Evolutionary conservation across 1,284 basidiomycete genomes (phyloP).

Genomic region (Ceratobasidium sp.): DNA sequence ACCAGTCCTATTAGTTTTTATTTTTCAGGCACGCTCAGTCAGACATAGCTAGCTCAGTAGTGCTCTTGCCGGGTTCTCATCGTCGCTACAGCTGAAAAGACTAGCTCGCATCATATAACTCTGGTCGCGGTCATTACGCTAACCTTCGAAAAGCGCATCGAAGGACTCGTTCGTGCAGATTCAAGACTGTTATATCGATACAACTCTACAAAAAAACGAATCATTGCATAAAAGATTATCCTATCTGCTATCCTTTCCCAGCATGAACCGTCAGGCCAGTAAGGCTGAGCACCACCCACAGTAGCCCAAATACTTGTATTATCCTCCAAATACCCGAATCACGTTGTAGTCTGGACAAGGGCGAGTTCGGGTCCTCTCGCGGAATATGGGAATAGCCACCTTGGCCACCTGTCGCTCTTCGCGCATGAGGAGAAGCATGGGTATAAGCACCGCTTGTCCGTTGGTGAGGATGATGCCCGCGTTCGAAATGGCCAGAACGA

Average conservation of each 20-base stretch:
- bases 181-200: too few species aligned
- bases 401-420: conserved; percentile 19
- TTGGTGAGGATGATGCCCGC: conserved; percentile 23
- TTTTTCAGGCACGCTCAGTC: too few species aligned
- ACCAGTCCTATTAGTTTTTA: too few species aligned
- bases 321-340: conserved; percentile 41
- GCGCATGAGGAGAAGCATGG: conserved; percentile 35
- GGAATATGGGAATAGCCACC: conserved; percentile 28
- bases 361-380: conserved; percentile 33
- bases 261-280: conserved; percentile 38
- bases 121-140: too few species aligned
- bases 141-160: too few species aligned
- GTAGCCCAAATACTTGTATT: conserved; percentile 41
- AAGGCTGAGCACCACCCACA: conserved; percentile 40
- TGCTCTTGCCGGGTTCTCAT: too few species aligned
- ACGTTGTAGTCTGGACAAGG: conserved; percentile 24
- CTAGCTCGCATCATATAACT: too few species aligned
- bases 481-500: conserved; percentile 11
- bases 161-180: too few species aligned
- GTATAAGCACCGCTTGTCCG: conserved; percentile 1
- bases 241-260: conserved; percentile 9
- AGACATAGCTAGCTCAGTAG: too few species aligned
- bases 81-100: too few species aligned
- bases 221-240: too few species aligned
- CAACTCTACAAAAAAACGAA: too few species aligned